Percentiles rank a stretch among this genome's conserved stretches.
These are phyloP conservation scores for Actinidia chinensis DNA, from an alignment of 179 eudicot genomes.

Conservation along the genomic window DNA sequence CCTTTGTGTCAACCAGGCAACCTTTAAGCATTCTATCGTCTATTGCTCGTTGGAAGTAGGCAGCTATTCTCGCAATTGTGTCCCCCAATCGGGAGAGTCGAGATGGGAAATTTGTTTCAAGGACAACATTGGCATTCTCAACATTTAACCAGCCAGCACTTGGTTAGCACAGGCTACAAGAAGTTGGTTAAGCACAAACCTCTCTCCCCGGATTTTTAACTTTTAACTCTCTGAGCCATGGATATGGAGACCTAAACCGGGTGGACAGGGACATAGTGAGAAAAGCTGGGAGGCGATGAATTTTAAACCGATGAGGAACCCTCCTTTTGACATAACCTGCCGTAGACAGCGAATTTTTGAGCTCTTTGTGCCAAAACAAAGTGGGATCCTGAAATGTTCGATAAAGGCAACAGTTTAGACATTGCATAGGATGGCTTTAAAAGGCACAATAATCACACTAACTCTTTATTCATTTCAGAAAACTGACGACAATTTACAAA, in stretches of 20 bases:
- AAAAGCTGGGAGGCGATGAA: slow-evolving; percentile 65
- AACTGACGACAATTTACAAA: background rate
- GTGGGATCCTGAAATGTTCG: slow-evolving; percentile 11
- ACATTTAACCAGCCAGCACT: slow-evolving; percentile 61
- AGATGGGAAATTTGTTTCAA: slow-evolving; percentile 77
- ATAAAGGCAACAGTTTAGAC: background rate
- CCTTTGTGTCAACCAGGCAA: slow-evolving; percentile 77
- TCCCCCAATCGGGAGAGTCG: slow-evolving; percentile 80
- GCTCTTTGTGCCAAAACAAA: background rate
- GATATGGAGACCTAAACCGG: slow-evolving; percentile 63
- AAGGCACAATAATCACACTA: background rate
- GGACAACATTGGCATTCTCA: slow-evolving; percentile 66
- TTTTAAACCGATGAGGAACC: slow-evolving; percentile 59
- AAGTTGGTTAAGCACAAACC: slow-evolving; percentile 69
- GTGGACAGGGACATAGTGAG: slow-evolving; percentile 67
- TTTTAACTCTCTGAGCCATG: slow-evolving; percentile 75
- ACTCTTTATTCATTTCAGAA: background rate
- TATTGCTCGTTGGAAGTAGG: slow-evolving; percentile 80
- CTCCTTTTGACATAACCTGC: slow-evolving; percentile 58
- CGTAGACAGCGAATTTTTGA: slow-evolving; percentile 12
- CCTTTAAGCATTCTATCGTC: slow-evolving; percentile 65
- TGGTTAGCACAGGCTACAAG: slow-evolving; percentile 73
- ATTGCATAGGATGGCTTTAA: background rate
- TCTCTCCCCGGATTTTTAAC: slow-evolving; percentile 78
- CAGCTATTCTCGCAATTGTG: slow-evolving; percentile 87